Conservation (phyloP, 371 early-diverging fungal species). For the Mortierella sp. region DNA sequence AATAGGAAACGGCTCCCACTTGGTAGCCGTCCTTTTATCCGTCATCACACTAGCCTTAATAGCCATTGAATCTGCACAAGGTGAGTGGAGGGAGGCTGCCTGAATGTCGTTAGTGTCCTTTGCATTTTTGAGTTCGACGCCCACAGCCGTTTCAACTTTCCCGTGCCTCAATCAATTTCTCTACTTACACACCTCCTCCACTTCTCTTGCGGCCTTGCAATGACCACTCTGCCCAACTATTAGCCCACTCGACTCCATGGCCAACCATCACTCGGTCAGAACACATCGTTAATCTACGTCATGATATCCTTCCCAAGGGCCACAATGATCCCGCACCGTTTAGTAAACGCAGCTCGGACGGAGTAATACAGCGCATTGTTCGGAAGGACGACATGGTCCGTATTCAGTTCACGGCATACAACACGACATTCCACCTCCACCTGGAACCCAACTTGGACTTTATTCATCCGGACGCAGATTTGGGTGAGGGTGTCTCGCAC, state of each 20-base stretch:
- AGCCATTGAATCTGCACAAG: neutral
- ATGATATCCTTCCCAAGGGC: slow-evolving; percentile 36
- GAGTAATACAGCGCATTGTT: neutral
- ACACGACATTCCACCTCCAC: slow-evolving; percentile 74
- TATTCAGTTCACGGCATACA: slow-evolving; percentile 72
- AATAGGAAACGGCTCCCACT: no score
- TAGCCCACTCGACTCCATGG: slow-evolving; percentile 43
- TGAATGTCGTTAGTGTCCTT: neutral
- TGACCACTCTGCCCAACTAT: neutral
- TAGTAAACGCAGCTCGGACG: slow-evolving; percentile 13
- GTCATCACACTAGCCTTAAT: neutral
- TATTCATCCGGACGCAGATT: slow-evolving; percentile 73
- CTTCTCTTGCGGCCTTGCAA: neutral
- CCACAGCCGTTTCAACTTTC: neutral
- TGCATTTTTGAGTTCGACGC: neutral
- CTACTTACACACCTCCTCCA: neutral
- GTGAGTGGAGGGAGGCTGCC: no score
- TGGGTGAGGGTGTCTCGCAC: slow-evolving; percentile 42
- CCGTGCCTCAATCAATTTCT: neutral
- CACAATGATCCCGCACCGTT: slow-evolving; percentile 12
- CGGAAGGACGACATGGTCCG: slow-evolving; percentile 70
- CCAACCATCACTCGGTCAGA: slow-evolving; percentile 44
- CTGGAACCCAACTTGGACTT: slow-evolving; percentile 80
- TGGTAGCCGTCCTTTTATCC: no score
- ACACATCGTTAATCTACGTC: slow-evolving; percentile 34